Conservation (phyloP, 805 yeast species). For the Hanseniaspora occidentalis region DNA sequence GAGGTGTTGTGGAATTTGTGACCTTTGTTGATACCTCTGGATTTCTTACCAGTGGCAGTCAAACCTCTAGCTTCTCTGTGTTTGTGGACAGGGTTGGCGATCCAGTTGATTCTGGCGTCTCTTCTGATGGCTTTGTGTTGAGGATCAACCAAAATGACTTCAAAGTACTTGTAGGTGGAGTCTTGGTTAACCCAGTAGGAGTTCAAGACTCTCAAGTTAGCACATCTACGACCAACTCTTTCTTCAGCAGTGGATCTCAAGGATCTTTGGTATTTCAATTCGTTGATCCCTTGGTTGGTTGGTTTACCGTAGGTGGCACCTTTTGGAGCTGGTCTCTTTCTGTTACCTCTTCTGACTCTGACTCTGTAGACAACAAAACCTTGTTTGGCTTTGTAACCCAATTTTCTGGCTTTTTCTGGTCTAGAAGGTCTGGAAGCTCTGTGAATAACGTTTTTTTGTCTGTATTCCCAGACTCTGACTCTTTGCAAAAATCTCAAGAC, state of each 20-base stretch:
- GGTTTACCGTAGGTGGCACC: slow-evolving; percentile 99
- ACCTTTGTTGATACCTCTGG: slow-evolving; percentile 99
- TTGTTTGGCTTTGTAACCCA: slow-evolving; percentile 99
- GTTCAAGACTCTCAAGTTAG: slow-evolving; percentile 98
- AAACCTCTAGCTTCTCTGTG: slow-evolving; percentile 99
- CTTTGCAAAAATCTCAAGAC: slow-evolving; percentile 97
- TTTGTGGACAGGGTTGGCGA: slow-evolving; percentile 98
- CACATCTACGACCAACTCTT: slow-evolving; percentile 97
- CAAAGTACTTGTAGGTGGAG: slow-evolving; percentile 98
- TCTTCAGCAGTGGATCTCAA: slow-evolving; percentile 98
- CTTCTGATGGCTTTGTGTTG: slow-evolving; percentile 97
- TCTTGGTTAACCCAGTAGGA: slow-evolving; percentile 99
- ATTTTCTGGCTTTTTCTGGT: slow-evolving; percentile 99
- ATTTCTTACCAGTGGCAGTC: slow-evolving; percentile 95
- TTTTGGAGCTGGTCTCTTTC: slow-evolving; percentile 99
- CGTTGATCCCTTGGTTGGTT: slow-evolving; percentile 99
- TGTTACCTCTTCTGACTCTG: slow-evolving; percentile 99
- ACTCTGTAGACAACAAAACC: slow-evolving; percentile 97
- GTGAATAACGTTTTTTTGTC: slow-evolving; percentile 98
- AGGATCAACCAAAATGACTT: slow-evolving; percentile 96
- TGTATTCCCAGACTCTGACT: slow-evolving; percentile 99
- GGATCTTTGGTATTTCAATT: slow-evolving; percentile 98
- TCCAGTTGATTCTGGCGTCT: slow-evolving; percentile 99
- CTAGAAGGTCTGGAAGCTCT: slow-evolving; percentile 97
- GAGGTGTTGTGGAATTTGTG: slow-evolving; percentile 97